These are phyloP conservation scores for Avena atlantica DNA, from an alignment of 176 grass and related monocot species.

Conservation along the genomic window DNA sequence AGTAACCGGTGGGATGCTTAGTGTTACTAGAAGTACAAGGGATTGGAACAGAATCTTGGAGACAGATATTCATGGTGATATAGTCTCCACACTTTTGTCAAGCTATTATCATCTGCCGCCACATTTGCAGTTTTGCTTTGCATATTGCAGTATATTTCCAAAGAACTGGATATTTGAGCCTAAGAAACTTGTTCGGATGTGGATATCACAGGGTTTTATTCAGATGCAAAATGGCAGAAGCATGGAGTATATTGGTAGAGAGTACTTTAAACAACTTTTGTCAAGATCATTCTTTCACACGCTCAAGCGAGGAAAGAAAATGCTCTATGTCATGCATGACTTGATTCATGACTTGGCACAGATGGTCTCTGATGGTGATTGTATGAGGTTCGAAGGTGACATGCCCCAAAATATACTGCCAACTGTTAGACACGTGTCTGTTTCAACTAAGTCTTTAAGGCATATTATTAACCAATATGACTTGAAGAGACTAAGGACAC, in stretches of 20 bases:
- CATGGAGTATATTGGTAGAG: constrained; percentile 52
- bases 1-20: constrained; percentile 44
- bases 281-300: constrained; percentile 58
- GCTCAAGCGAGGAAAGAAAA: constrained; percentile 9
- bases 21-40: neutral
- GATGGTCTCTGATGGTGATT: constrained; percentile 57
- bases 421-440: constrained; percentile 53
- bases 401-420: constrained; percentile 27
- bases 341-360: constrained; percentile 62
- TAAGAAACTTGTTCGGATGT: constrained; percentile 54
- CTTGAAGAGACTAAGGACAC: constrained; percentile 47
- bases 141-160: constrained; percentile 64
- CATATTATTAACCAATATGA: constrained; percentile 24
- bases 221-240: constrained; percentile 24
- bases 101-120: constrained; percentile 57
- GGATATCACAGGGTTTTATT: constrained; percentile 66
- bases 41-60: constrained; percentile 44
- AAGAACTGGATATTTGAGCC: constrained; percentile 55
- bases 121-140: constrained; percentile 50
- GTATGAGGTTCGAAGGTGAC: constrained; percentile 42
- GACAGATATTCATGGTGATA: constrained; percentile 40
- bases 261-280: constrained; percentile 59
- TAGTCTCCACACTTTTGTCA: constrained; percentile 36
- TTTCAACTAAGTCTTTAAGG: constrained; percentile 43
- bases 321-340: constrained; percentile 50